Base-by-base conservation (phyloP, 2,329 filamentous ascomycete species). In the Apiospora arundinis region DNA sequence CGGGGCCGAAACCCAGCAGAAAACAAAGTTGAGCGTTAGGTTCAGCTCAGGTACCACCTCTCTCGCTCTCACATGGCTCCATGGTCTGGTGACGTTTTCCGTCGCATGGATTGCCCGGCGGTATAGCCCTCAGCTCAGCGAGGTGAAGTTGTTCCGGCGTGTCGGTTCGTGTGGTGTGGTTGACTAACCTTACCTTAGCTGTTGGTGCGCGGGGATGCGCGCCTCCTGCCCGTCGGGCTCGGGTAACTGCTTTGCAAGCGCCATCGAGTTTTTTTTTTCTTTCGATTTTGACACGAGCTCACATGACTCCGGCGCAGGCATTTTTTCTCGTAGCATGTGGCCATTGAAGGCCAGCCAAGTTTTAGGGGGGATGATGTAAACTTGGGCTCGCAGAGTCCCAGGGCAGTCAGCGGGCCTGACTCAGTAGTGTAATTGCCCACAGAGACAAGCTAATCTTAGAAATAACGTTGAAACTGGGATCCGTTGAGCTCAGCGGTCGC, bases 381-480 rank as follows among this genome's bases (percentile, higher is more conserved):
- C 48, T 49, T 8, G n/a, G 48, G 48, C 32, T 32, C 32, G 3
- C 32, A 32, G 32, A 32, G 32, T 32, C 48, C n/a, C 48, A 49
- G 25, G 25, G 52, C 52, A 40, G 32, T 40, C 32, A 18, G 21
- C 32, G 18, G 56, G 12, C 11, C 56, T 63, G 56, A 63, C 56
- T 63, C 56, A 40, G 56, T 40, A 14, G 56, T 40, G 56, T 63
- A 37, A 63, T 63, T 63, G 56, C 8, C 8, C 40, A 28, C 28
- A 63, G 32, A 63, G 56, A 63, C 56, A 63, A n/a, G 56, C 56
- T 63, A 63, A 63, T 63, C 56, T 63, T 63, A 63, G 56, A 14
- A 37, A 37, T n/a, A 40, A n/a, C 56, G 32, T 63, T 63, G 56
- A 63, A 40, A 63, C 56, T 63, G 56, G 56, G 56, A 63, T 63